phyloP scores from a whole-genome alignment of 306 rosid species.

The Malus fusca region DNA sequence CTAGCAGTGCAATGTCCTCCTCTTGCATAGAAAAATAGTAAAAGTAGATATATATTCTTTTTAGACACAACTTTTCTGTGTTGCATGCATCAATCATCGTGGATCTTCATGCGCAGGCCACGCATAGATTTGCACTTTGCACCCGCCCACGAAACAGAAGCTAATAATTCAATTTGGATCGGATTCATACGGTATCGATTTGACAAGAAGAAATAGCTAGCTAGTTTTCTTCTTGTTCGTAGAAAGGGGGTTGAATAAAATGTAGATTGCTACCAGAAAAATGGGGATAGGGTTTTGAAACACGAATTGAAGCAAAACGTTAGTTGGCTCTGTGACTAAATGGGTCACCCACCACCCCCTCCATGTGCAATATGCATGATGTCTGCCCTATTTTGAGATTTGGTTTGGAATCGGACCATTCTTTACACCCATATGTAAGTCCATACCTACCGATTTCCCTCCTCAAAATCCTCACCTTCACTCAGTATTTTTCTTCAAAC shows the following conservation, averaged over 20 bases:
- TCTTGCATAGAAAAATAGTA: not conserved
- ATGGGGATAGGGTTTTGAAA: not conserved
- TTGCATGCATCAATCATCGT: not conserved
- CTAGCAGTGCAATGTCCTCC: not conserved
- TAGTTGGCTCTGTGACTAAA: conserved; percentile 2
- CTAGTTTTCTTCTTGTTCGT: not conserved
- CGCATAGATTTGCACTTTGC: too few relatives aligned
- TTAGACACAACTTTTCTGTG: not conserved
- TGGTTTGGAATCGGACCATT: not conserved
- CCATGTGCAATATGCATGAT: conserved; percentile 31
- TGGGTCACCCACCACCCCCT: conserved; percentile 7
- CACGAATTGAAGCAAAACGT: conserved; percentile 16
- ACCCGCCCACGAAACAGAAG: too few relatives aligned
- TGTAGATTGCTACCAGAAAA: not conserved
- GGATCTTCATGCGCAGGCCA: not conserved
- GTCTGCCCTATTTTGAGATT: conserved; percentile 1
- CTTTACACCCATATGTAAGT: not conserved
- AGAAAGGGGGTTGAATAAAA: not conserved
- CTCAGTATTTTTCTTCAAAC: not conserved
- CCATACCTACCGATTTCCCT: not conserved
- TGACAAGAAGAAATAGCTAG: not conserved
- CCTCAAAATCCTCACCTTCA: not conserved
- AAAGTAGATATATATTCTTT: too few relatives aligned
- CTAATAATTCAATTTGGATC: too few relatives aligned
- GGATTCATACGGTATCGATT: too few relatives aligned